Evolutionary conservation across 805 yeast species (phyloP).

Genomic region (Brettanomyces nanus): DNA sequence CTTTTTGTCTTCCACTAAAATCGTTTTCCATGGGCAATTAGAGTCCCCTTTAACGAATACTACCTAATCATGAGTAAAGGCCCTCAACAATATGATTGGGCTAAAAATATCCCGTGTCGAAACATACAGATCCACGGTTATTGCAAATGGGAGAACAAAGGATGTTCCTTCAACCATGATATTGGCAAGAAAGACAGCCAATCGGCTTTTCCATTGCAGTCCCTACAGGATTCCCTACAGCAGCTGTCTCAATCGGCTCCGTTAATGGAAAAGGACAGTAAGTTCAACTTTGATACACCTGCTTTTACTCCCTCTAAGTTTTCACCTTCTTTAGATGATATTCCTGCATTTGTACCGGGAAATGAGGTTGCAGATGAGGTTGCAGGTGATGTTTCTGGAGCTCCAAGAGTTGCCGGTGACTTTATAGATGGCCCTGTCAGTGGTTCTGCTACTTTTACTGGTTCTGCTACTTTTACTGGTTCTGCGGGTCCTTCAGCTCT

Average conservation of each 20-base stretch:
- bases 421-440: too few relatives aligned
- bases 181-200: slow-evolving; percentile 3
- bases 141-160: slow-evolving; percentile 81
- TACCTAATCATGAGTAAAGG: not conserved
- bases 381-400: too few relatives aligned
- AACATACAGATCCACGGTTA: slow-evolving; percentile 80
- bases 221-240: not conserved
- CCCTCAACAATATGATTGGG: slow-evolving; percentile 40
- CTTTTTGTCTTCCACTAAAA: too few relatives aligned
- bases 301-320: slow-evolving; percentile 3
- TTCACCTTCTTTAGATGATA: not conserved
- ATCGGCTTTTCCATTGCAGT: not conserved
- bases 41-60: too few relatives aligned
- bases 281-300: slow-evolving; percentile 3
- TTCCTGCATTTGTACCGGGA: not conserved
- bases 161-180: slow-evolving; percentile 75
- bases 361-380: too few relatives aligned
- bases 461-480: too few relatives aligned
- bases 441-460: too few relatives aligned
- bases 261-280: slow-evolving; percentile 1
- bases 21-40: too few relatives aligned
- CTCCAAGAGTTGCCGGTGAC: too few relatives aligned
- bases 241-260: not conserved
- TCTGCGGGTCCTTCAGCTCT: too few relatives aligned
- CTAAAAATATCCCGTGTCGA: slow-evolving; percentile 73